These are phyloP conservation scores for Diaporthe capsici DNA, from an alignment of 2,329 filamentous ascomycete species.

Conservation along the genomic window DNA sequence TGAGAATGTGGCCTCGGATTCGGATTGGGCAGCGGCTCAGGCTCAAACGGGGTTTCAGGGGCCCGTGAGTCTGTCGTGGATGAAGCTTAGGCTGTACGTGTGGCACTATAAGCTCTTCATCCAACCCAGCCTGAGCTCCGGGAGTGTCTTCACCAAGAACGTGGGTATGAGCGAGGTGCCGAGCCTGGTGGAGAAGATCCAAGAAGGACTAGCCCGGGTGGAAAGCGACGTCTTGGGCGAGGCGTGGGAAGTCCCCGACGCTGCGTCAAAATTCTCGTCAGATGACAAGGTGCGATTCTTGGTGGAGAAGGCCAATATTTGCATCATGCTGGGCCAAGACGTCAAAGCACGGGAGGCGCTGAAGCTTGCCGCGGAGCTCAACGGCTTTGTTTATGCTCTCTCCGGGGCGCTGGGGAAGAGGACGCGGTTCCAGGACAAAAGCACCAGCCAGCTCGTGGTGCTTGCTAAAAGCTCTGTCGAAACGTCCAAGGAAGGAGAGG, in stretches of 20 bases:
- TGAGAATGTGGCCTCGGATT: slow-evolving; percentile 50
- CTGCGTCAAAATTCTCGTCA: slow-evolving; percentile 53
- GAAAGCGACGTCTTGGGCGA: slow-evolving; percentile 53
- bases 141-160: slow-evolving; percentile 68
- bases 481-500: slow-evolving; percentile 42
- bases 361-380: slow-evolving; percentile 73
- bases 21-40: slow-evolving; percentile 47
- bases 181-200: slow-evolving; percentile 65
- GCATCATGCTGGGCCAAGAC: slow-evolving; percentile 88
- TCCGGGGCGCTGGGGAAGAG: slow-evolving; percentile 90
- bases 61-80: slow-evolving; percentile 66
- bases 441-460: slow-evolving; percentile 90
- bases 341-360: slow-evolving; percentile 80
- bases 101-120: slow-evolving; percentile 75
- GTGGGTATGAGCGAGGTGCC: slow-evolving; percentile 73
- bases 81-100: slow-evolving; percentile 79
- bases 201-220: slow-evolving; percentile 58
- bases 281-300: slow-evolving; percentile 78
- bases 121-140: slow-evolving; percentile 67
- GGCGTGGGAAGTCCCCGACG: slow-evolving; percentile 40
- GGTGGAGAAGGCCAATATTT: slow-evolving; percentile 85
- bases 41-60: background rate
- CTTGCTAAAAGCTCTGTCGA: slow-evolving; percentile 80
- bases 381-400: slow-evolving; percentile 84
- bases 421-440: slow-evolving; percentile 84